Evolutionary conservation across 106 monocot species (phyloP).

Genomic region (Phalaenopsis equestris): DNA sequence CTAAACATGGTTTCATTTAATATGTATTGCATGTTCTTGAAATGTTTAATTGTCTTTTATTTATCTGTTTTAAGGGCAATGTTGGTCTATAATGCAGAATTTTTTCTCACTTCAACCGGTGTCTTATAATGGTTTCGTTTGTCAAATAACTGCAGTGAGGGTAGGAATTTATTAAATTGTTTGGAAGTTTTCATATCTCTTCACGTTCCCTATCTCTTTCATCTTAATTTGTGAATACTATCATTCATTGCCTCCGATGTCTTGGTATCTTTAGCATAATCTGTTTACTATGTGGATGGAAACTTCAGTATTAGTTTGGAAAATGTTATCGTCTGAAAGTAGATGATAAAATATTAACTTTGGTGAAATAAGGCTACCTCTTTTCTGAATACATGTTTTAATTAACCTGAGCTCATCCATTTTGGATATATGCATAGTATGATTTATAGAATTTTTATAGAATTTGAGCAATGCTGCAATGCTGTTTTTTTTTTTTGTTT

Average conservation of each 20-base stretch:
- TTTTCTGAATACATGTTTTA: conserved; percentile 52
- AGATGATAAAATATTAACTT: conserved; percentile 69
- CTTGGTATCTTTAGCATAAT: conserved; percentile 37
- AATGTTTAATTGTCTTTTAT: neutral
- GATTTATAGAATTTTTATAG: no score
- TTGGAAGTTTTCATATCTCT: neutral
- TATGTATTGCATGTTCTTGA: neutral
- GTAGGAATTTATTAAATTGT: neutral
- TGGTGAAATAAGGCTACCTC: conserved; percentile 74
- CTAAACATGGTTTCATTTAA: no score
- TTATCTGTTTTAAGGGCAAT: neutral
- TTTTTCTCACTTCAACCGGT: neutral
- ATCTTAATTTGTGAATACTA: neutral
- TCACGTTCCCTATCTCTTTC: no score
- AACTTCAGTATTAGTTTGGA: conserved; percentile 92
- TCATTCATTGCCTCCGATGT: neutral
- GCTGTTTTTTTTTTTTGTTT: neutral
- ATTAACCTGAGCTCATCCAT: neutral
- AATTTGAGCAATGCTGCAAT: neutral
- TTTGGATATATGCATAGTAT: neutral
- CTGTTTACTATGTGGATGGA: conserved; percentile 93
- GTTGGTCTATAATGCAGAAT: neutral
- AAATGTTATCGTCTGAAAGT: conserved; percentile 88
- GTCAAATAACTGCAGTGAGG: neutral
- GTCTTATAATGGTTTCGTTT: neutral